Evolutionary conservation across 2,329 filamentous ascomycete genomes (phyloP).

Genomic region (Hypocreales sp.): DNA sequence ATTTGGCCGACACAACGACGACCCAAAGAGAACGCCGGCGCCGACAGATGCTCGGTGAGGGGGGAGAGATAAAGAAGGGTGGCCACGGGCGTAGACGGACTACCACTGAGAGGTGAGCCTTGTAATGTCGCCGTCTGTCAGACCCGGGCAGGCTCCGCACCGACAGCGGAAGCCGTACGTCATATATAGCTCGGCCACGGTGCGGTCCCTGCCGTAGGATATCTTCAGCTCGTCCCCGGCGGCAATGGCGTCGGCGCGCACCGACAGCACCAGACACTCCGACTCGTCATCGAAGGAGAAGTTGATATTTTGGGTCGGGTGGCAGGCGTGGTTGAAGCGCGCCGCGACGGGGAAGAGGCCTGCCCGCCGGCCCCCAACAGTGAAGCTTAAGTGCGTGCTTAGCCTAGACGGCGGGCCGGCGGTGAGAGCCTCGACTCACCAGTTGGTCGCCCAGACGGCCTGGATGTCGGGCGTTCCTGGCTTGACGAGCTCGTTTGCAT

Average conservation of each 20-base stretch:
- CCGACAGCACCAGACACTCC: constrained; percentile 24
- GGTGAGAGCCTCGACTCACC: too few relatives aligned
- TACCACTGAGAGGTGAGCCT: constrained; percentile 2
- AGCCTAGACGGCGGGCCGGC: too few relatives aligned
- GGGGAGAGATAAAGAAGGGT: too few relatives aligned
- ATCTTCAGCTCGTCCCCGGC: constrained; percentile 36
- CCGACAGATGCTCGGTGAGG: too few relatives aligned
- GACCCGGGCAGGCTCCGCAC: constrained; percentile 28
- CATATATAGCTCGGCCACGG: constrained; percentile 20
- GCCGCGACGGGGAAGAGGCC: constrained; percentile 34
- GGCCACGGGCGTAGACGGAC: too few relatives aligned
- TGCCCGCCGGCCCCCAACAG: constrained; percentile 10
- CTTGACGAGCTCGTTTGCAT: constrained; percentile 15
- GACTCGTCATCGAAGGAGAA: constrained; percentile 23
- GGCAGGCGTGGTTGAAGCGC: constrained; percentile 44
- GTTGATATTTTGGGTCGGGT: constrained; percentile 22
- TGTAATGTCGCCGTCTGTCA: constrained; percentile 3
- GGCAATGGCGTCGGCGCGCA: constrained; percentile 16
- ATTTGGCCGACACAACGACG: too few relatives aligned
- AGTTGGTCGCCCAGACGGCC: constrained; percentile 29
- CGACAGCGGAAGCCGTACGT: constrained; percentile 37
- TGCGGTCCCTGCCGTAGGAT: constrained; percentile 23
- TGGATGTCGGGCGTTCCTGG: constrained; percentile 13
- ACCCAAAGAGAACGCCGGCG: too few relatives aligned
- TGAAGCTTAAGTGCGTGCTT: too few relatives aligned